Evolutionary conservation across 1,284 basidiomycete species (phyloP), one percentile per base, ranked within the genome.

Genomic region (Ceratobasidium sp.): DNA sequence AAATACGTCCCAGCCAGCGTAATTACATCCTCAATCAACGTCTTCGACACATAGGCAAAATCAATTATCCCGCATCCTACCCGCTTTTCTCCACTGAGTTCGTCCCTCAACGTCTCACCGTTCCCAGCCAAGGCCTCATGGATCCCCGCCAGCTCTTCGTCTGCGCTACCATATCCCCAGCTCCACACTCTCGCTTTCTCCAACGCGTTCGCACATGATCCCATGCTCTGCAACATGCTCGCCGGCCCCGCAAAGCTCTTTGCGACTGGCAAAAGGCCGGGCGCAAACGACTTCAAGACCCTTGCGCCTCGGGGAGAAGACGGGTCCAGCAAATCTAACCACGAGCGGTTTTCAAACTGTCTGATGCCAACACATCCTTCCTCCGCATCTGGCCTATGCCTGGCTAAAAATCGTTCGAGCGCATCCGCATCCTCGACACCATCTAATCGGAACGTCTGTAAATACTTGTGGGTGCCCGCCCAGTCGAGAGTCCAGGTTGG

Each of bases 161-260:
- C 70, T 7, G 70, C 70, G 35, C 70, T 74, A 4, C 70, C 70
- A 52, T 74, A 74, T 20, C 70, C 70, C 70, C 70, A 74, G 38
- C 70, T 74, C 70, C 70, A 74, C 27, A 74, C 70, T 35, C 70
- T 74, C 8, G 50, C 70, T 52, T 64, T 74, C 8, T 52, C n/a
- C 27, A 74, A 48, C 30, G 41, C 52, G n/a, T n/a, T 52, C 27
- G 70, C 70, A 30, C 59, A 74, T 18, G 57, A 35, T 2, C 70
- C 70, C 57, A 74, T 74, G 41, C 70, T 74, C 44, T 74, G 57
- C 30, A 74, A n/a, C 70, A 74, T 74, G 33, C 70, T 74, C 44
- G 59, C 70, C 6, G 70, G 70, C n/a, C 70, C 70, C 10, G 70
- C 57, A 52, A 74, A 74, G n/a, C 44, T 64, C 14, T 62, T 33